Evolutionary conservation across 352 stramenopile species (phyloP).

Genomic region (Phytophthora sp.): DNA sequence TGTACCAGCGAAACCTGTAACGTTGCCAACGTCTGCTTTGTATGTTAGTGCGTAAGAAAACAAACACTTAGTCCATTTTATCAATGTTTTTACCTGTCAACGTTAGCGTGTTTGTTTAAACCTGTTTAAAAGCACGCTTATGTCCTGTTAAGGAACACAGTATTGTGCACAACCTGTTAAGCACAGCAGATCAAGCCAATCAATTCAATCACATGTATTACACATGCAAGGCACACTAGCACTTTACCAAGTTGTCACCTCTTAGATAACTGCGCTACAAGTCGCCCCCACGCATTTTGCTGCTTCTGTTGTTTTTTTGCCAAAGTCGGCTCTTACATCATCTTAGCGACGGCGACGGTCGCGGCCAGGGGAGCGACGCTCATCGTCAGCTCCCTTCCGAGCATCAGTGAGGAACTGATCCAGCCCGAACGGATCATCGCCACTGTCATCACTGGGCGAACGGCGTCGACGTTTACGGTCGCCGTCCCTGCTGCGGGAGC

Average conservation of each 20-base stretch:
- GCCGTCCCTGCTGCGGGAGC: conserved; percentile 44
- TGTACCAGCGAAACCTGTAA: no score
- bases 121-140: no score
- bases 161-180: neutral
- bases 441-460: conserved; percentile 52
- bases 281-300: neutral
- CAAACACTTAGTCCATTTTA: no score
- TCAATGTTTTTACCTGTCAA: no score
- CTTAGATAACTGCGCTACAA: neutral
- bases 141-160: no score
- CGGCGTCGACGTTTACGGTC: conserved; percentile 60
- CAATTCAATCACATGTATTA: conserved; percentile 3
- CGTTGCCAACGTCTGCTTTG: no score
- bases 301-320: neutral
- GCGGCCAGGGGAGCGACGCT: conserved; percentile 31
- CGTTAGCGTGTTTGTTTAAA: no score
- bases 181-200: neutral
- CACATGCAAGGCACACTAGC: neutral
- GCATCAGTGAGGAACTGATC: conserved; percentile 86
- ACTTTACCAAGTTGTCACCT: conserved; percentile 1
- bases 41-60: no score
- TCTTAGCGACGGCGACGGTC: conserved; percentile 44
- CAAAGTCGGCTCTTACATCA: neutral
- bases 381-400: conserved; percentile 45
- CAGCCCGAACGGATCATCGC: conserved; percentile 84